Evolutionary conservation across 148 eudicot species (phyloP).

Genomic region (Silene uniflora): DNA sequence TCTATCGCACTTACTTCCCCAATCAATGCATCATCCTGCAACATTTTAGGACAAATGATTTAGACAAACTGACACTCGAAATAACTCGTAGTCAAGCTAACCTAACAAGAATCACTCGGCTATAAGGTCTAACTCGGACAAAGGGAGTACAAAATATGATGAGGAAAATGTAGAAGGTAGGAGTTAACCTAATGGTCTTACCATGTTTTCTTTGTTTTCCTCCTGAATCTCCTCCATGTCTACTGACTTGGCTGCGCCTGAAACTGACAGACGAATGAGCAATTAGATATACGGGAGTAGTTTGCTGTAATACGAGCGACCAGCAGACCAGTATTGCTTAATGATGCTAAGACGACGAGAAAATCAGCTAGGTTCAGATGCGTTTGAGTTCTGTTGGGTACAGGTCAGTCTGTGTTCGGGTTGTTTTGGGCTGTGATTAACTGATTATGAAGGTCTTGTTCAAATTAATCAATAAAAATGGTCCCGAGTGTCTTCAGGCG

Average conservation of each 20-base stretch:
- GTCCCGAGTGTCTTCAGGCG: too few species aligned
- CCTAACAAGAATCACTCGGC: too few species aligned
- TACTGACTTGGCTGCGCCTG: conserved; percentile 30
- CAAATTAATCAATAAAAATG: too few species aligned
- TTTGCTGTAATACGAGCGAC: neutral
- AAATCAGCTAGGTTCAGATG: too few species aligned
- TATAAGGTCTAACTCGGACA: neutral
- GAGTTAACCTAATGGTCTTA: conserved; percentile 13
- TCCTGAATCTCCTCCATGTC: conserved; percentile 34
- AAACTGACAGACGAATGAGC: neutral
- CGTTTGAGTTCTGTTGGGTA: too few species aligned
- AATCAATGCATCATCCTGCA: conserved; percentile 47
- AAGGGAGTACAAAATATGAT: neutral
- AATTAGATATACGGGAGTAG: neutral
- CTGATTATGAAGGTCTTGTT: too few species aligned
- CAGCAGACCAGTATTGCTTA: neutral
- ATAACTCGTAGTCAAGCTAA: too few species aligned
- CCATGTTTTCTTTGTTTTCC: conserved; percentile 89
- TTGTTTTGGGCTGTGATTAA: too few species aligned
- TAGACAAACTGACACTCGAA: neutral
- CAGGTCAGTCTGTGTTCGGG: too few species aligned
- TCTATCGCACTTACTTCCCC: conserved; percentile 41
- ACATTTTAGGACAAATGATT: neutral
- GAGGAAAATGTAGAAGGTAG: neutral
- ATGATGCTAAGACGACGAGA: conserved; percentile 2